A percentile compares a stretch with the other conserved stretches of the same genome.
These are phyloP conservation scores for Chaetomidium leptoderma DNA, from an alignment of 495 filamentous ascomycete species.

Conservation along the genomic window DNA sequence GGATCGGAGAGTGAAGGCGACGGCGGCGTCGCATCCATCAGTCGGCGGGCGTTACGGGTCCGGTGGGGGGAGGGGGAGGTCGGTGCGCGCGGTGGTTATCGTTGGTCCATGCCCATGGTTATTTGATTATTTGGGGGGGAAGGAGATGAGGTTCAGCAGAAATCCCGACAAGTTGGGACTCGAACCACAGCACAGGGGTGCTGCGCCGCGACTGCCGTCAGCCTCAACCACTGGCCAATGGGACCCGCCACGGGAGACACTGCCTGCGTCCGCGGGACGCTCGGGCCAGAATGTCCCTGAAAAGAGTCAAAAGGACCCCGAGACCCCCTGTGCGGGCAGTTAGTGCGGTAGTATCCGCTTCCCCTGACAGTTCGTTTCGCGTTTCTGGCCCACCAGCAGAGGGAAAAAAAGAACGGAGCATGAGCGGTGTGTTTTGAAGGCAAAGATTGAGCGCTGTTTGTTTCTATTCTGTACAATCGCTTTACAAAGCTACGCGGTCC, in stretches of 20 bases:
- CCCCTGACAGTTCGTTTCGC: background rate
- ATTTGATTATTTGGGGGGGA: background rate
- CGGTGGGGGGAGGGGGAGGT: background rate
- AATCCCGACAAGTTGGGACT: constrained; percentile 5
- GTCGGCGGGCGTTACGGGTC: background rate
- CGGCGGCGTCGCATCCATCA: constrained; percentile 26
- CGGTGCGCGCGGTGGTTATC: constrained; percentile 7
- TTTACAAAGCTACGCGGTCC: too few species aligned
- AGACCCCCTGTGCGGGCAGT: too few species aligned
- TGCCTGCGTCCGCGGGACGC: constrained; percentile 4
- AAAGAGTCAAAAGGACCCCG: too few species aligned
- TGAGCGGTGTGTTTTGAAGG: background rate
- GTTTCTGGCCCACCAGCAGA: too few species aligned
- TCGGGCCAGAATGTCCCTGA: background rate
- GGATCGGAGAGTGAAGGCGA: constrained; percentile 20
- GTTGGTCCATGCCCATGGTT: constrained; percentile 8
- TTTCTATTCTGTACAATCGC: too few species aligned
- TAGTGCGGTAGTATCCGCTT: too few species aligned
- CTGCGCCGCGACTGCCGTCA: background rate
- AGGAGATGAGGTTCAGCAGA: background rate
- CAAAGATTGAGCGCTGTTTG: too few species aligned
- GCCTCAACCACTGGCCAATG: constrained; percentile 3
- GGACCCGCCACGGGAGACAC: background rate
- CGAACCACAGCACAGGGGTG: background rate
- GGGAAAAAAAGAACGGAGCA: background rate